These are phyloP conservation scores for Dipodascus geniculatus DNA, from an alignment of 805 yeast genomes.

Conservation along the genomic window DNA sequence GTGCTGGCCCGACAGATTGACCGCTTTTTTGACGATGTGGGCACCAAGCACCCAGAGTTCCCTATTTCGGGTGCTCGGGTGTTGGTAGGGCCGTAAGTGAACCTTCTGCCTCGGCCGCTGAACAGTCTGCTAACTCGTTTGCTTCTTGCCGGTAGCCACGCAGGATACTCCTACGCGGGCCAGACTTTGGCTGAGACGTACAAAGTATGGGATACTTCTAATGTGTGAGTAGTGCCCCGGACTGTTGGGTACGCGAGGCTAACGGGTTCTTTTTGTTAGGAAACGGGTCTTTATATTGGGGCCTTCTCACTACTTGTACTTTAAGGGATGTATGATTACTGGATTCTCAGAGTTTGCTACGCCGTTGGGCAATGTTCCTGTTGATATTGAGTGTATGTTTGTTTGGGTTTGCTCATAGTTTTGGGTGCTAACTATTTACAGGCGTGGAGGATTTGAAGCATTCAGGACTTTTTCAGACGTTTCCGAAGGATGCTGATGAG, in stretches of 20 bases:
- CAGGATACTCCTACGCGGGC: slow-evolving; percentile 84
- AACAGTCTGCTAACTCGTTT: too few species aligned
- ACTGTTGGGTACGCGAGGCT: too few species aligned
- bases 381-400: slow-evolving; percentile 37
- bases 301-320: slow-evolving; percentile 87
- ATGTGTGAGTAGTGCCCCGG: slow-evolving; percentile 23
- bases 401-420: too few species aligned
- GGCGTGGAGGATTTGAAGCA: slow-evolving; percentile 18
- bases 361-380: slow-evolving; percentile 66
- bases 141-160: slow-evolving; percentile 47
- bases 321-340: slow-evolving; percentile 46
- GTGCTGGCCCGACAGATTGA: slow-evolving; percentile 41
- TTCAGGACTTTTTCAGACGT: slow-evolving; percentile 36
- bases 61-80: slow-evolving; percentile 34
- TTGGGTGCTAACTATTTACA: slow-evolving; percentile 2
- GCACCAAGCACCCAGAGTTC: slow-evolving; percentile 15
- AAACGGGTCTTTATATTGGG: slow-evolving; percentile 72
- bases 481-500: slow-evolving; percentile 54
- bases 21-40: slow-evolving; percentile 31
- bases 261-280: slow-evolving; percentile 14
- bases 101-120: neutral
- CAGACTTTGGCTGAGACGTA: slow-evolving; percentile 67
- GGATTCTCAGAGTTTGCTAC: slow-evolving; percentile 52
- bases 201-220: slow-evolving; percentile 49
- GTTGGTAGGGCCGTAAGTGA: slow-evolving; percentile 42